phyloP scores from a whole-genome alignment of 768 basidiomycete genomes.

The Kwoniella sp. region DNA sequence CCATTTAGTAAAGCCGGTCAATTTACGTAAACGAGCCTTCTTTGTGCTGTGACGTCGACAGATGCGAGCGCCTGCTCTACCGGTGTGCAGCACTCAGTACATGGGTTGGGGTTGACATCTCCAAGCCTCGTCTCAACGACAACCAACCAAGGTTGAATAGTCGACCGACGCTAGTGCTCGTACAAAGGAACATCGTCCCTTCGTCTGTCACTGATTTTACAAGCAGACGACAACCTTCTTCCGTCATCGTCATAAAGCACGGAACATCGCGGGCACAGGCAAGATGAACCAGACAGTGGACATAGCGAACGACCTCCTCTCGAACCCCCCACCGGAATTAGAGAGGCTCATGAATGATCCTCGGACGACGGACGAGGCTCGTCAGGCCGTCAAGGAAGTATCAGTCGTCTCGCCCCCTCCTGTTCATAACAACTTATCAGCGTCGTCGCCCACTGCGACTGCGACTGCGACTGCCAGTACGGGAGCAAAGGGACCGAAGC shows the following conservation, averaged over 20 bases:
- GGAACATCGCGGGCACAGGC: neutral
- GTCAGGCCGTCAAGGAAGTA: conserved; percentile 32
- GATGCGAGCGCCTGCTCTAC: neutral
- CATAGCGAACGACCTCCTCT: conserved; percentile 38
- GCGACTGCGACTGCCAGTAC: neutral
- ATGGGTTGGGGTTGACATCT: neutral
- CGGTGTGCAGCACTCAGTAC: too few relatives aligned
- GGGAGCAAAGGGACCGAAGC: neutral
- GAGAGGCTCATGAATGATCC: conserved; percentile 42
- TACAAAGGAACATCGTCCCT: neutral
- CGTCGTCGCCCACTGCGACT: neutral
- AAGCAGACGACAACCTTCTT: too few relatives aligned
- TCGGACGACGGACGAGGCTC: conserved; percentile 40
- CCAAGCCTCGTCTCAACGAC: neutral
- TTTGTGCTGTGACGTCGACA: neutral
- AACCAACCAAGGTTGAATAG: neutral
- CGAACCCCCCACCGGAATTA: conserved; percentile 45
- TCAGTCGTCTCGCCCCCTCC: conserved; percentile 24
- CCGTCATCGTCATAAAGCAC: too few relatives aligned
- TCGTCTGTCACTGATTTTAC: too few relatives aligned
- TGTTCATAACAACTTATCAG: neutral
- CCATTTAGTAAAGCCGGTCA: neutral
- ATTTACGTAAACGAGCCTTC: neutral
- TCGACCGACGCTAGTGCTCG: too few relatives aligned
- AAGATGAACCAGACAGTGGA: conserved; percentile 48